Evolutionary conservation across 129 eudicot genomes (phyloP), one percentile per base, ranked within the genome.

Genomic region (Artemisia annua): DNA sequence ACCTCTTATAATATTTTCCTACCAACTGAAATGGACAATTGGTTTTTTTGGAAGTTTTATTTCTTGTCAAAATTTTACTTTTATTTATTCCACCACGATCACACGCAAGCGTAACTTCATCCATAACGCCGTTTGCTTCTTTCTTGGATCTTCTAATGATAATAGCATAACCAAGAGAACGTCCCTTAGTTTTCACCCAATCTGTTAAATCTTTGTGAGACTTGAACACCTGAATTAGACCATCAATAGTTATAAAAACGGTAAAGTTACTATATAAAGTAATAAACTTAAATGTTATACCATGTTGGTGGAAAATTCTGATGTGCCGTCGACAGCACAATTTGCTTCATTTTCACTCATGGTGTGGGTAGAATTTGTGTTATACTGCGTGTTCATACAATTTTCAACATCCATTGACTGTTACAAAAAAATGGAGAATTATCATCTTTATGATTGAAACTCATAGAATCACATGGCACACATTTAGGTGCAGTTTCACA

Each of bases 11-110:
- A 44, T 66, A 19, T 22, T 75, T 57, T 66, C 67, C 73, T 19
- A 14, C 73, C 66, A 66, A 26, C 24, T 20, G 11, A 11, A 72
- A 72, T 49, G 69, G 77, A n/a, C 77, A 72, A 10, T 72, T 72
- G 18, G 5, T 61, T 32, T 72, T 72, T 61, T n/a, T 72, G 60
- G 61, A 22, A 2, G 6, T 64, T 9, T 11, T 48, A 15, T 46
- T 49, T 75, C 67, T 75, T 11, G 13, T 43, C 17, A 67, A 54
- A 30, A 39, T 75, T 56, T 44, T 43, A 57, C 48, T 39, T 18
- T 32, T 54, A 49, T 30, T n/a, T 8, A 15, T 64, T 39, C 69
- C 69, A 17, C 69, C 52, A 39, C 52, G 69, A 64, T 64, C 53
- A 64, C 69, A 64, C 52, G 16, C 39, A 17, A 64, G 30, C 1